Evolutionary conservation across 257 asterid genomes (phyloP).

Genomic region (Rubia yunnanensis): DNA sequence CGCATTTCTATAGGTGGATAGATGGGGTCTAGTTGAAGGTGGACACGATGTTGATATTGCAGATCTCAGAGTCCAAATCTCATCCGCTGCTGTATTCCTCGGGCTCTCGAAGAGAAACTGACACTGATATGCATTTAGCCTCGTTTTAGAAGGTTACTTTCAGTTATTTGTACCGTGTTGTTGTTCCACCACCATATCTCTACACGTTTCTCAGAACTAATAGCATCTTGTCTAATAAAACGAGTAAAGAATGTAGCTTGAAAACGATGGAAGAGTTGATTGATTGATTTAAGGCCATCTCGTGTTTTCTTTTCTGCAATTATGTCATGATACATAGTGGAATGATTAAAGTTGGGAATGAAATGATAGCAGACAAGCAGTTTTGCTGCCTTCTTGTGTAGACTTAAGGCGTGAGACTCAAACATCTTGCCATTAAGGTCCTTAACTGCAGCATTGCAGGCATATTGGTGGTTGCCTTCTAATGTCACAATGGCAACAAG

Average conservation of each 20-base stretch:
- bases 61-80: constrained; percentile 77
- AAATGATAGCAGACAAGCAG: no score
- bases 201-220: background rate
- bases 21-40: constrained; percentile 96
- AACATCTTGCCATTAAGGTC: constrained; percentile 14
- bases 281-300: background rate
- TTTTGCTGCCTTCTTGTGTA: no score
- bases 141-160: background rate
- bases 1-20: constrained; percentile 29
- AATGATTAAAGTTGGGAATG: background rate
- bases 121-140: constrained; percentile 4
- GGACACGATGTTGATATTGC: constrained; percentile 98
- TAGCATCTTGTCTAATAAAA: background rate
- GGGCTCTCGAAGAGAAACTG: constrained; percentile 58
- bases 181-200: background rate
- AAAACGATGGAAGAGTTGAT: background rate
- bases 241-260: background rate
- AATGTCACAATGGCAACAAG: constrained; percentile 38
- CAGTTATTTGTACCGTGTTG: background rate
- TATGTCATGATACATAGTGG: background rate
- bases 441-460: constrained; percentile 32
- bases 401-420: background rate
- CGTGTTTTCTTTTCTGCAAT: background rate
- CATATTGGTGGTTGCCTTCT: constrained; percentile 37
- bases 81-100: constrained; percentile 83